A percentile compares a stretch with the other conserved stretches of the same genome.
phyloP scores from a whole-genome alignment of 805 yeast genomes.

The Metschnikowia amazonensis region DNA sequence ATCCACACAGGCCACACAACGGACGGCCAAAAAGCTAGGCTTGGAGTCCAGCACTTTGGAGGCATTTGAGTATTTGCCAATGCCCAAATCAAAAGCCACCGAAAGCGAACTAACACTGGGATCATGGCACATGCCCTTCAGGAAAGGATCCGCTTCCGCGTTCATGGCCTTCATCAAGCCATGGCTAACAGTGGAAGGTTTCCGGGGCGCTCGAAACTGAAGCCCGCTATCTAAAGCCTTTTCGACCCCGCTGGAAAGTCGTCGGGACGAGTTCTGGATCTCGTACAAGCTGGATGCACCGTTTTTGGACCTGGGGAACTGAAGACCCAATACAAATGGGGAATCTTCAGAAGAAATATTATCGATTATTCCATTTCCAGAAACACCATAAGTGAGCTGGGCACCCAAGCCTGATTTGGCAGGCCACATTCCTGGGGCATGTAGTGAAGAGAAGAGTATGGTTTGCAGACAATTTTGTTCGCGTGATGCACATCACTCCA shows the following conservation, averaged over 20 bases:
- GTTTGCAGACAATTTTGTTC: background rate
- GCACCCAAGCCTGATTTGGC: conserved; percentile 13
- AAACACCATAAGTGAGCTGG: conserved; percentile 19
- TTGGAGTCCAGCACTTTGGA: conserved; percentile 4
- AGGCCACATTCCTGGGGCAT: conserved; percentile 16
- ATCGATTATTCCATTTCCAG: conserved; percentile 12
- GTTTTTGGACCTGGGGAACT: conserved; percentile 13
- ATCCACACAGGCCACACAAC: conserved; percentile 12
- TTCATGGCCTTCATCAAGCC: conserved; percentile 7
- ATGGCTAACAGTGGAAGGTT: background rate
- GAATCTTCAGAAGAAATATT: background rate
- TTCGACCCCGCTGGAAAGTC: conserved; percentile 1
- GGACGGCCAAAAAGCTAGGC: conserved; percentile 4
- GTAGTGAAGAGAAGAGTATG: background rate
- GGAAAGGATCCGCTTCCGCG: conserved; percentile 12
- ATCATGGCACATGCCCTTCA: conserved; percentile 8
- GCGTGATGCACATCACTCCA: too few species aligned
- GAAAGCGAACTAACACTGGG: conserved; percentile 13
- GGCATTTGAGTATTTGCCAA: conserved; percentile 10
- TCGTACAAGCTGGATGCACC: conserved; percentile 10
- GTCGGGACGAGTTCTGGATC: conserved; percentile 12
- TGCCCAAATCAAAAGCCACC: conserved; percentile 9
- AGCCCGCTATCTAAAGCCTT: background rate
- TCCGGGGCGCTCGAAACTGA: background rate
- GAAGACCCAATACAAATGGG: background rate